These are phyloP conservation scores for Pseudogymnoascus sp. DNA, from an alignment of 2,329 filamentous ascomycete species.

Conservation along the genomic window DNA sequence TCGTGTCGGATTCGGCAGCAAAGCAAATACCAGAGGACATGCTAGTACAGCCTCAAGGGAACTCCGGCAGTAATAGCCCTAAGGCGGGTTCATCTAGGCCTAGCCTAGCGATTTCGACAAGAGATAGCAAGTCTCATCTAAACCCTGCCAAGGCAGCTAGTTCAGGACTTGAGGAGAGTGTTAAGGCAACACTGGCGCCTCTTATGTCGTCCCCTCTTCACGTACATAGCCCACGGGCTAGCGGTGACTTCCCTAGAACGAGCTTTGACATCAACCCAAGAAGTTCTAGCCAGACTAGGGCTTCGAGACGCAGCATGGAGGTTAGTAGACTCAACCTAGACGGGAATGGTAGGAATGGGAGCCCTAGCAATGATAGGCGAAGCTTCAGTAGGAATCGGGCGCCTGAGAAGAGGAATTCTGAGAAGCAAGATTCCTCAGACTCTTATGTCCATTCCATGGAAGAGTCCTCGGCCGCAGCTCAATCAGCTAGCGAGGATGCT, in stretches of 20 bases:
- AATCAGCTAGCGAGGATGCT: conserved; percentile 65
- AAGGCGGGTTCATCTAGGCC: conserved; percentile 18
- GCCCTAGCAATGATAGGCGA: conserved; percentile 52
- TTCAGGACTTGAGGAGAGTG: conserved; percentile 41
- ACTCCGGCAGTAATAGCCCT: conserved; percentile 17
- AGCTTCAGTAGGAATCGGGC: conserved; percentile 42
- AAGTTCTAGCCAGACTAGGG: conserved; percentile 39
- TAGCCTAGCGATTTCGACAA: conserved; percentile 17
- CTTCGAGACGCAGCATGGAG: conserved; percentile 42
- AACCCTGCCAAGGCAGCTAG: conserved; percentile 19
- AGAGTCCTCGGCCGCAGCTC: conserved; percentile 61
- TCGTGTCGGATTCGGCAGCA: conserved; percentile 28
- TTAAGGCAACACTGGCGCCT: conserved; percentile 54
- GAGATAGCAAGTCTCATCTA: conserved; percentile 13
- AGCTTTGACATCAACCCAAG: conserved; percentile 48
- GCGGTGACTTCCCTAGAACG: conserved; percentile 42
- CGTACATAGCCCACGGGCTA: conserved; percentile 44
- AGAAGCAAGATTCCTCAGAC: conserved; percentile 57
- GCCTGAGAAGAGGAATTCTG: conserved; percentile 42
- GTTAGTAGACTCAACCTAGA: conserved; percentile 36
- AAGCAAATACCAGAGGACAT: conserved; percentile 26
- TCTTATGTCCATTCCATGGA: conserved; percentile 69
- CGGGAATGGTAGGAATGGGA: conserved; percentile 43
- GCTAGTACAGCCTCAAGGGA: conserved; percentile 15
- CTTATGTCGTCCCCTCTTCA: conserved; percentile 23